Evolutionary conservation across 306 rosid genomes (phyloP).

Genomic region (Cucurbita moschata): DNA sequence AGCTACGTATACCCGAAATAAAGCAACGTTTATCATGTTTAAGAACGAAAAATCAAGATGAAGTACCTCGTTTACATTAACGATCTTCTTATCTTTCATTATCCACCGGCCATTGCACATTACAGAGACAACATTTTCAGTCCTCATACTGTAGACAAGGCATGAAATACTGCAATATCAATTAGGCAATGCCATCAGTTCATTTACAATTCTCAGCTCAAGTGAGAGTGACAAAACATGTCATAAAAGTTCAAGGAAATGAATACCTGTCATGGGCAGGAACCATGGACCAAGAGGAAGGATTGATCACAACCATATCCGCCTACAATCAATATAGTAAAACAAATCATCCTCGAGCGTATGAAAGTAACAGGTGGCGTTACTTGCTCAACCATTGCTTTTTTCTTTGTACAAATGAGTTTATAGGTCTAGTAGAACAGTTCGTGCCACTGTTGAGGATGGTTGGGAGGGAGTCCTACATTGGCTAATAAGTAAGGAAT

Average conservation of each 20-base stretch:
- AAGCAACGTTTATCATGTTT: not conserved
- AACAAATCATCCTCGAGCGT: conserved; percentile 17
- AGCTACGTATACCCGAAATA: not conserved
- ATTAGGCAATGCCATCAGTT: conserved; percentile 10
- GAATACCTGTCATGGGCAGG: conserved; percentile 69
- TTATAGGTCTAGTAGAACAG: not conserved
- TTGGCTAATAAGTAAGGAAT: no score
- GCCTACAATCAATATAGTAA: conserved; percentile 32
- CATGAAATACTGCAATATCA: conserved; percentile 54
- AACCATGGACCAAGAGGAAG: conserved; percentile 64
- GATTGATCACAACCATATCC: conserved; percentile 64
- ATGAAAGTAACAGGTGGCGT: not conserved
- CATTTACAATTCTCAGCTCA: not conserved
- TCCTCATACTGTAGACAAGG: conserved; percentile 71
- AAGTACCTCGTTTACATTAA: conserved; percentile 51
- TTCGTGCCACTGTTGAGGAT: not conserved
- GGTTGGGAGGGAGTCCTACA: no score
- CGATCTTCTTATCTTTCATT: conserved; percentile 69
- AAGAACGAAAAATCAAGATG: not conserved
- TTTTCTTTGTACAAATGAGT: not conserved
- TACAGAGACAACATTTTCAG: conserved; percentile 59
- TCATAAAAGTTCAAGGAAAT: not conserved
- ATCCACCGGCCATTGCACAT: conserved; percentile 88
- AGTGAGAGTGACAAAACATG: not conserved
- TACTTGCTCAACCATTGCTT: not conserved